Base-by-base conservation (phyloP, 2,329 filamentous ascomycete species). In the Dactylonectria macrodidyma region DNA sequence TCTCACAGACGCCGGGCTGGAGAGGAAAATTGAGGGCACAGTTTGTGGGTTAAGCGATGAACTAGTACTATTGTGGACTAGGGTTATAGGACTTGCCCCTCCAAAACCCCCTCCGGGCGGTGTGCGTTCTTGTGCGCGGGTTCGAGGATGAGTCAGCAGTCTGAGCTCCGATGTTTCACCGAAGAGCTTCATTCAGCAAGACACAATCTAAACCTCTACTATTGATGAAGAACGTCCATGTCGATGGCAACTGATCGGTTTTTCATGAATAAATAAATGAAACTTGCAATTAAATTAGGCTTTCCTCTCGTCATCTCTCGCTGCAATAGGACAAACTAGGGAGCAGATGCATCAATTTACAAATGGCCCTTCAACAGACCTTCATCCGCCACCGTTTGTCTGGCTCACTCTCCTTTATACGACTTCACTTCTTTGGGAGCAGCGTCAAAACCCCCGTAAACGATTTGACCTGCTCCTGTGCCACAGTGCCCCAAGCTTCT, bases 31-130 rank as follows among this genome's bases (percentile, higher is more conserved):
- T 79, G 69, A 73, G 67, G 70, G 71, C 71, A 62, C 67, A 76
- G 73, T 79, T 79, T 82, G 80, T 81, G 79, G 78, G 80, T 73
- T 81, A 82, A 81, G 78, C 77, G 78, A 80, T 54, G 66, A 59
- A 56, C 78, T 81, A 82, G 71, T 65, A 75, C 38, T 38, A 34
- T 65, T 59, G 11, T 26, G 65, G 22, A 41, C 56, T 80, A 78
- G 80, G 58, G 64, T 22, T 2, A 48, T 74, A 76, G 73, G 75
- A 75, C 62, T 73, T 79, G 73, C 76, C 76, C 78, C 78, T 75
- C 75, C 63, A 59, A 59, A 59, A 48, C 48, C 36, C 48, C 47
- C 38, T 19, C 24, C 26, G 50, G 26, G 62, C 51, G 61, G 56
- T 44, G 24, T 9, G 19, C 19, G 3, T 59, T 34, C 52, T 56